A percentile compares a stretch with the other conserved stretches of the same genome.
These are phyloP conservation scores for Aspergillus puulaauensis DNA, from an alignment of 2,329 filamentous ascomycete genomes.

Conservation along the genomic window DNA sequence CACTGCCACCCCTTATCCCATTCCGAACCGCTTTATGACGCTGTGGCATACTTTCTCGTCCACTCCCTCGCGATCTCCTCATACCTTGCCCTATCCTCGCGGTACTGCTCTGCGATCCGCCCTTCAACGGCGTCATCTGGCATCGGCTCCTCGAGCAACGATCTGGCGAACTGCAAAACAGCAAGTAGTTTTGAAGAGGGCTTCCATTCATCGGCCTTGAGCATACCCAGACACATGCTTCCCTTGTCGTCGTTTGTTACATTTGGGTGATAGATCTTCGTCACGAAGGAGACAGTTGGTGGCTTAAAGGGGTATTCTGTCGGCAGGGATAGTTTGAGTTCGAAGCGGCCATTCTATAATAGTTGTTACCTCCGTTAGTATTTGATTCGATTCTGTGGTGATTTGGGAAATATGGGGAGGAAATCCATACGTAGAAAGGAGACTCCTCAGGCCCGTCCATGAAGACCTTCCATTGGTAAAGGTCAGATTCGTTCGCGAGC, in stretches of 20 bases:
- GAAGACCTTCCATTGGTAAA: slow-evolving; percentile 67
- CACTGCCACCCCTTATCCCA: neutral
- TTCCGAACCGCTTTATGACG: neutral
- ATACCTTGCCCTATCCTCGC: slow-evolving; percentile 65
- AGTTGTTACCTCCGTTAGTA: neutral
- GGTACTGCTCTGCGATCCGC: slow-evolving; percentile 81
- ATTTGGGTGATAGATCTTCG: slow-evolving; percentile 95
- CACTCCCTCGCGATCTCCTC: slow-evolving; percentile 74
- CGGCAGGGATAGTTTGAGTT: slow-evolving; percentile 70
- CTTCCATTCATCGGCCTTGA: slow-evolving; percentile 90
- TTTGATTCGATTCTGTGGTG: neutral
- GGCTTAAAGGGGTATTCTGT: slow-evolving; percentile 88
- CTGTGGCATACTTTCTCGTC: slow-evolving; percentile 68
- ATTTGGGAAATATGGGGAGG: neutral
- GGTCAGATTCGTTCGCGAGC: slow-evolving; percentile 62
- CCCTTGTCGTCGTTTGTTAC: slow-evolving; percentile 83
- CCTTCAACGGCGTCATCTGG: slow-evolving; percentile 87
- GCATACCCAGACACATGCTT: slow-evolving; percentile 79
- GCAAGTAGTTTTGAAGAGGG: slow-evolving; percentile 73
- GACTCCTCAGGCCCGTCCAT: slow-evolving; percentile 67
- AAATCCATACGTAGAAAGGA: slow-evolving; percentile 59
- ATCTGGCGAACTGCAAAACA: slow-evolving; percentile 74
- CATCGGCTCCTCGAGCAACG: slow-evolving; percentile 76
- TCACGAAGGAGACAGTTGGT: slow-evolving; percentile 74
- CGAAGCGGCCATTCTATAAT: slow-evolving; percentile 69